Conservation (phyloP, 768 basidiomycete genomes). For the Asterophora parasitica region DNA sequence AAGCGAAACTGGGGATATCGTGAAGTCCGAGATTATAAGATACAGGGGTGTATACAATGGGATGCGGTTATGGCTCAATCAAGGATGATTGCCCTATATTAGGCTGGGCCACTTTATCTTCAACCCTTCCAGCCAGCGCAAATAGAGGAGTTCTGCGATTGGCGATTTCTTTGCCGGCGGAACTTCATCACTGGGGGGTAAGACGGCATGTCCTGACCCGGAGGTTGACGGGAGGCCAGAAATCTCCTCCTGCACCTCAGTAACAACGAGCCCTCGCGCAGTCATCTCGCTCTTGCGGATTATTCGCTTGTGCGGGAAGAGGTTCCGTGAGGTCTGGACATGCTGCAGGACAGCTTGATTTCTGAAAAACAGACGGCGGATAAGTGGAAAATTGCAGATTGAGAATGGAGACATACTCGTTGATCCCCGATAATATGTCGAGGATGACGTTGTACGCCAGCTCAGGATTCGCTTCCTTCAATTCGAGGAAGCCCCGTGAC, state of each 20-base stretch:
- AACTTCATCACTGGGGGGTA: slow-evolving; percentile 28
- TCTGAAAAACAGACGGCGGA: slow-evolving; percentile 33
- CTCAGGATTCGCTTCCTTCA: slow-evolving; percentile 77
- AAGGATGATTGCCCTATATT: slow-evolving; percentile 20
- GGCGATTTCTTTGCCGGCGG: slow-evolving; percentile 68
- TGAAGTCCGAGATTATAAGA: neutral
- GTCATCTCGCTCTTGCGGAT: slow-evolving; percentile 85
- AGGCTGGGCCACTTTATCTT: slow-evolving; percentile 87
- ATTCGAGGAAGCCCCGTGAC: slow-evolving; percentile 81
- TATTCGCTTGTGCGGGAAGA: slow-evolving; percentile 80
- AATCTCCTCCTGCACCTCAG: slow-evolving; percentile 75
- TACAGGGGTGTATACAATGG: neutral
- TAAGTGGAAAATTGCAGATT: neutral
- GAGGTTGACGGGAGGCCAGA: slow-evolving; percentile 41
- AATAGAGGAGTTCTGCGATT: slow-evolving; percentile 93
- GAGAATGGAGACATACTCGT: slow-evolving; percentile 59
- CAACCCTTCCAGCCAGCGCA: slow-evolving; percentile 93
- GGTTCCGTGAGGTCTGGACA: slow-evolving; percentile 70
- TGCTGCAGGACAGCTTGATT: slow-evolving; percentile 76
- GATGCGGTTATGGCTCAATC: neutral
- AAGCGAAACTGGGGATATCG: no score
- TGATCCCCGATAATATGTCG: slow-evolving; percentile 85
- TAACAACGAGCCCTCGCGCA: slow-evolving; percentile 74
- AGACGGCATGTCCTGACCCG: slow-evolving; percentile 24
- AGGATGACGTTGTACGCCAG: slow-evolving; percentile 85